Evolutionary conservation across 2,329 filamentous ascomycete genomes (phyloP), one percentile per base, ranked within the genome.

Genomic region (Trichoderma arundinaceum): DNA sequence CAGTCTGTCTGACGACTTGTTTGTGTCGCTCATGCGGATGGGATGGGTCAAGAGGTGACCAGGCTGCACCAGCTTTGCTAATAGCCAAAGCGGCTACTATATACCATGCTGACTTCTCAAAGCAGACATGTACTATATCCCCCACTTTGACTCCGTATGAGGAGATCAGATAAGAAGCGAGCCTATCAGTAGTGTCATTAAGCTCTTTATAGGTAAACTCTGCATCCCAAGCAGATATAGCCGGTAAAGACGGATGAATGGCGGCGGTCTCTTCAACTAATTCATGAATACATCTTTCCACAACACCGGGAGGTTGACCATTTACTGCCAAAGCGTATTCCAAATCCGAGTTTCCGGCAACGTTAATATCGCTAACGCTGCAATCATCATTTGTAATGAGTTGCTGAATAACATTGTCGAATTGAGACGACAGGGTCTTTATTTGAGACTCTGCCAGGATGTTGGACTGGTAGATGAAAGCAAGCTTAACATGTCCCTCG

Each of bases 51-150:
- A 64, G 52, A 9, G 61, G 61, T n/a, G 53, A 56, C 61, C 61
- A 64, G 5, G 59, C 39, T 8, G 19, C 73, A 3, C 74, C 75
- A n/a, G 72, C 67, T 54, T 74, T 73, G 28, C 74, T 66, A 35
- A 75, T 66, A 13, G 62, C 73, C 6, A 75, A 41, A 38, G 72
- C 70, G 1, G 70, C 69, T 1, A 74, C 67, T 2, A 69, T 19
- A n/a, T 68, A 66, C 68, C 67, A 70, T 19, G 56, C 41, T 10
- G 64, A 72, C 66, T 74, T 69, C n/a, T 68, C 65, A 3, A 68
- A 68, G 19, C 52, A 69, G 9, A 69, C 32, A 3, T 67, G 67
- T 3, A 69, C 65, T 3, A 48, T 33, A 69, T 66, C 48, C 72
- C 4, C 70, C 69, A 7, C 61, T 48, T 22, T 78, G 68, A 32